Evolutionary conservation across 2,329 filamentous ascomycete species (phyloP), one percentile per base, ranked within the genome.

Genomic region (Colletotrichum trifolii): DNA sequence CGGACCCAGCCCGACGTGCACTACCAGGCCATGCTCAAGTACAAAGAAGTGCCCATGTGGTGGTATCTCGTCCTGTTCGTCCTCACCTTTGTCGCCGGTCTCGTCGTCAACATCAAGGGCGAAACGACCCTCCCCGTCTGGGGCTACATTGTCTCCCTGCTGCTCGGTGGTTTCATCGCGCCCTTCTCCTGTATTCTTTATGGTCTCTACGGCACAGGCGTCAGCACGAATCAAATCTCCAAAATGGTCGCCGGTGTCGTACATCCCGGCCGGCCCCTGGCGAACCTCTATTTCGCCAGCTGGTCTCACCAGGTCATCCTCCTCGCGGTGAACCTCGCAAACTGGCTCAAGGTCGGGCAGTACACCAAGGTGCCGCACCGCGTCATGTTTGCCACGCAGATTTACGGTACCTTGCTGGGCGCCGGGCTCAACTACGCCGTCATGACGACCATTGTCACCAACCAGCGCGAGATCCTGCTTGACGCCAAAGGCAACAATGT

Each of bases 221-320:
- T 72, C n/a, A 53, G 53, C 4, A 71, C 69, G 2, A 70, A 71
- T 40, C 66, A 70, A n/a, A 52, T 72, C 10, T 72, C 68, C 54
- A 71, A 85, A 68, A 81, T 84, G 76, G 69, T 85, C 39, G 82
- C 77, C 1, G 83, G 81, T 15, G 80, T 83, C 40, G 71, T 85
- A 49, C 76, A 80, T 62, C 81, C 77, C 0, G 75, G 76, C 5
- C 70, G 70, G 8, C 78, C 75, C 2, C 68, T 82, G 8, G 78
- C 77, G 6, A 81, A 82, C 64, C 75, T 82, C 69, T 81, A 79
- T 71, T 83, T 83, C 71, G 56, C 74, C 71, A 66, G 75, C 62
- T 69, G 73, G 72, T 48, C 71, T 33, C 71, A 77, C 15, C 74
- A 79, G 64, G 75, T 74, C 36, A 71, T 76, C 43, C 66, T 73